A percentile compares a stretch with the other conserved stretches of the same genome.
Evolutionary conservation across 225 moss, liverwort and hornwort species (phyloP).

Genomic region (Straminergon stramineum): DNA sequence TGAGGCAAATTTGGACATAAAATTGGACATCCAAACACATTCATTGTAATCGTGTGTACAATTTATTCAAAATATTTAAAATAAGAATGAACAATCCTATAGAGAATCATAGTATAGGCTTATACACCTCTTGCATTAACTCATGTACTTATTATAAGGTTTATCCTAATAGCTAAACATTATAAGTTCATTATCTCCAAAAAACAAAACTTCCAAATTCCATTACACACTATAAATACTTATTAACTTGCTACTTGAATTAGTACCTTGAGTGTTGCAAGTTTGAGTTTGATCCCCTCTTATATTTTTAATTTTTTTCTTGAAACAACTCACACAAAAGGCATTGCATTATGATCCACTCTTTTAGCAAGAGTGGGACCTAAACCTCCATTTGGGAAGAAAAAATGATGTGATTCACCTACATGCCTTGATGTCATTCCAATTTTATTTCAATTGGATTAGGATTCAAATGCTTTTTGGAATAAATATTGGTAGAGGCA

Average conservation of each 20-base stretch:
- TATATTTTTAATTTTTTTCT: no score
- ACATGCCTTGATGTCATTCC: not conserved
- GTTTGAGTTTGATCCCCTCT: not conserved
- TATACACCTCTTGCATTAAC: rapidly evolving
- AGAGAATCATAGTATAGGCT: rapidly evolving
- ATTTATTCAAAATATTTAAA: not conserved
- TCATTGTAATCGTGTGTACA: no score
- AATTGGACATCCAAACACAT: not conserved
- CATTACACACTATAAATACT: not conserved
- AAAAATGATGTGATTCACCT: not conserved
- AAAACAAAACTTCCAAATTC: not conserved
- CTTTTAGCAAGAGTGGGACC: not conserved
- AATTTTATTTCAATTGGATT: not conserved
- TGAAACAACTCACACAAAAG: no score
- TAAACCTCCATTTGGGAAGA: not conserved
- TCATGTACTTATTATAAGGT: not conserved
- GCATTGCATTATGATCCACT: no score
- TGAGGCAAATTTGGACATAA: not conserved
- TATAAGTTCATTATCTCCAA: no score
- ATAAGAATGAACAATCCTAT: not conserved
- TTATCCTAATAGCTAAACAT: not conserved
- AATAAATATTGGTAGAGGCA: not conserved
- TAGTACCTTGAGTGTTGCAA: not conserved
- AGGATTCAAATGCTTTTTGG: not conserved
- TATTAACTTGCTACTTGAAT: not conserved